Evolutionary conservation across 805 yeast genomes (phyloP).

Genomic region (Candida pini): DNA sequence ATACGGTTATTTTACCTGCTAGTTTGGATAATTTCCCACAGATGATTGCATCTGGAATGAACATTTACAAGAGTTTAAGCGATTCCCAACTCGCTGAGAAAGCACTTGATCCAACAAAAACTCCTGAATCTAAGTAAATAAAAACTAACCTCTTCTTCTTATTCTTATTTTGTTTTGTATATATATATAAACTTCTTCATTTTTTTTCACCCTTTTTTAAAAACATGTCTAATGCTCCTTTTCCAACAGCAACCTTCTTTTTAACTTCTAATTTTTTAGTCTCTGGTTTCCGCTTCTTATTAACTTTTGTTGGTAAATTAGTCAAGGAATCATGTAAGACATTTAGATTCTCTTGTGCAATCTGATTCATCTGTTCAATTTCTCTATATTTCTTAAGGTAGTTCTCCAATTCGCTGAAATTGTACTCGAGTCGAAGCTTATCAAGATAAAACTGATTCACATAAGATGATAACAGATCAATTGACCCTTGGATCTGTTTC

Average conservation of each 20-base stretch:
- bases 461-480: constrained; percentile 44
- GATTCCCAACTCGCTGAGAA: constrained; percentile 31
- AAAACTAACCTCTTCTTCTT: neutral
- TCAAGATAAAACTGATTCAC: constrained; percentile 28
- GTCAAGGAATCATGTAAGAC: constrained; percentile 26
- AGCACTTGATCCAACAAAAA: constrained; percentile 4
- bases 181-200: constrained; percentile 2
- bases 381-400: constrained; percentile 18
- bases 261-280: constrained; percentile 30
- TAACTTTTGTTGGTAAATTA: constrained; percentile 9
- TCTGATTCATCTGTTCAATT: constrained; percentile 15
- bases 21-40: constrained; percentile 69
- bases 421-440: constrained; percentile 17
- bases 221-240: constrained; percentile 67
- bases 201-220: constrained; percentile 36
- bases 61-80: constrained; percentile 47
- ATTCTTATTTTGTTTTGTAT: constrained; percentile 1
- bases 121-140: constrained; percentile 3
- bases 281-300: constrained; percentile 18
- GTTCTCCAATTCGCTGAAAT: constrained; percentile 13
- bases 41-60: constrained; percentile 71
- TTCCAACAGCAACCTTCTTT: constrained; percentile 44
- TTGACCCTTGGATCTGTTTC: constrained; percentile 35
- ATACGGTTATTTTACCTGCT: constrained; percentile 73
- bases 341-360: constrained; percentile 28